Evolutionary conservation across 2,329 filamentous ascomycete genomes (phyloP).

Genomic region (Pyrenophora graminea): DNA sequence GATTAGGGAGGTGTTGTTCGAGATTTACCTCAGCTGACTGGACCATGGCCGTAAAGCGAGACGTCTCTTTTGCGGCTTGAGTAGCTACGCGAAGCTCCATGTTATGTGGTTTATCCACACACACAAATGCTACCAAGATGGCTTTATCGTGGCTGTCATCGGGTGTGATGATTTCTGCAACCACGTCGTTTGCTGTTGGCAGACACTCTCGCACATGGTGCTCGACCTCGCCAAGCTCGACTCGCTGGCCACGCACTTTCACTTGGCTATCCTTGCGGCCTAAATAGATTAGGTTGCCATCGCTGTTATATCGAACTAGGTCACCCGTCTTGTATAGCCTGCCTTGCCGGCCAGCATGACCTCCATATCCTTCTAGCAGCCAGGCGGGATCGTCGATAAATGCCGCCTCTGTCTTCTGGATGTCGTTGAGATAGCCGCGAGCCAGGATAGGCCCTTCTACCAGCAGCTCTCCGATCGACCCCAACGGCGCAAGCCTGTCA

Average conservation of each 20-base stretch:
- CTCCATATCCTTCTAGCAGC: too few relatives aligned
- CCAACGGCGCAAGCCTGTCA: too few relatives aligned
- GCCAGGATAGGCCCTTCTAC: too few relatives aligned
- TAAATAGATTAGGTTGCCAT: conserved; percentile 19
- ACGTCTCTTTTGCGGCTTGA: too few relatives aligned
- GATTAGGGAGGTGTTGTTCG: conserved; percentile 21
- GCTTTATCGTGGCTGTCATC: neutral
- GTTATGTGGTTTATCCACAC: too few relatives aligned
- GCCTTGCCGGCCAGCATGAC: too few relatives aligned
- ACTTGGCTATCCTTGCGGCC: conserved; percentile 29
- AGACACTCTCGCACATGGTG: neutral
- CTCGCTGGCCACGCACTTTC: conserved; percentile 9
- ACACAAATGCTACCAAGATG: neutral
- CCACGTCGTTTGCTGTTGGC: neutral
- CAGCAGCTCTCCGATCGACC: too few relatives aligned
- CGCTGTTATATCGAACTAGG: conserved; percentile 18
- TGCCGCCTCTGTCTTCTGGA: neutral
- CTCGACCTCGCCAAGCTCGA: neutral
- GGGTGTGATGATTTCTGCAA: neutral
- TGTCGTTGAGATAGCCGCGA: neutral
- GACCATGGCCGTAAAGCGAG: neutral
- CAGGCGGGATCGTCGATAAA: neutral
- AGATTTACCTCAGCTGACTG: neutral
- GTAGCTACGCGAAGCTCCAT: too few relatives aligned
- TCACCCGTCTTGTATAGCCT: neutral